phyloP scores from a whole-genome alignment of 2,329 filamentous ascomycete species.

The Hypoxylon sp. region DNA sequence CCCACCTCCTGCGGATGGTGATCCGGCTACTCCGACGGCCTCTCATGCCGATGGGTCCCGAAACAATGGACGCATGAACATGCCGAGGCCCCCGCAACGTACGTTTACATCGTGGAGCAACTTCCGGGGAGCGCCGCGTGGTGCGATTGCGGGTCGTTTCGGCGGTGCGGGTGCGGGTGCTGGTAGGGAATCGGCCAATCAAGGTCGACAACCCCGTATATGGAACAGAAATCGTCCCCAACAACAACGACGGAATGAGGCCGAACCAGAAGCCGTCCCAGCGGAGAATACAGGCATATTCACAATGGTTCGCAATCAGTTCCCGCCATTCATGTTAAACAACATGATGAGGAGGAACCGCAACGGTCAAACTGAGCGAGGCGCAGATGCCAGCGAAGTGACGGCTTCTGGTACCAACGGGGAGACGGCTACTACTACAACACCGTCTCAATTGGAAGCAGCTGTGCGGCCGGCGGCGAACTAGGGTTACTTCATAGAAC shows the following conservation, averaged over 20 bases:
- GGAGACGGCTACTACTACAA: conserved; percentile 30
- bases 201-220: conserved; percentile 27
- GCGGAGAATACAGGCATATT: conserved; percentile 33
- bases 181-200: conserved; percentile 24
- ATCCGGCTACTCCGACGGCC: conserved; percentile 45
- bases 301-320: conserved; percentile 40
- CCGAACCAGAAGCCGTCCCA: conserved; percentile 21
- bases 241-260: conserved; percentile 14
- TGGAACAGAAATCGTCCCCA: conserved; percentile 35
- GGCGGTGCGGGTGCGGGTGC: conserved; percentile 27
- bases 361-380: conserved; percentile 35
- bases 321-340: conserved; percentile 42
- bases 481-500: conserved; percentile 37
- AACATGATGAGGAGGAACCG: conserved; percentile 40
- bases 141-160: conserved; percentile 41
- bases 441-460: conserved; percentile 59
- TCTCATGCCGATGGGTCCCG: conserved; percentile 46
- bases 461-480: conserved; percentile 47
- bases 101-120: conserved; percentile 50
- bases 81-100: conserved; percentile 54
- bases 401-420: conserved; percentile 42
- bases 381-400: conserved; percentile 24
- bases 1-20: conserved; percentile 57
- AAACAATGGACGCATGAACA: conserved; percentile 57
- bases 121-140: conserved; percentile 45